Percentiles rank a stretch among this genome's conserved stretches.
Evolutionary conservation across 495 filamentous ascomycete genomes (phyloP).

Genomic region (Neurospora sp.): DNA sequence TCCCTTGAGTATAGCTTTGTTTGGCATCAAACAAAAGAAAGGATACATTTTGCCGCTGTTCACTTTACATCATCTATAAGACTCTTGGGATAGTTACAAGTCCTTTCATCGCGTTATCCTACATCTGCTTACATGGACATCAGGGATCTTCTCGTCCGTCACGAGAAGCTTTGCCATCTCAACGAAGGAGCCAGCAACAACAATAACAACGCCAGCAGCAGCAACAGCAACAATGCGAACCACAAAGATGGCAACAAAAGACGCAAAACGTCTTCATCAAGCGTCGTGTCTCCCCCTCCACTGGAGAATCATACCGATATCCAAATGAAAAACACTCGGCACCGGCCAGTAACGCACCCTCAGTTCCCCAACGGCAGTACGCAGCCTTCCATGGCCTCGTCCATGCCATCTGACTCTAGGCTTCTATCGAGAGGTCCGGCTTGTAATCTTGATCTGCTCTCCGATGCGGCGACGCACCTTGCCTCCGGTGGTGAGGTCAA

Average conservation of each 20-base stretch:
- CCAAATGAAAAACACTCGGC: constrained; percentile 35
- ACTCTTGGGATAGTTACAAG: not conserved
- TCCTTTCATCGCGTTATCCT: not conserved
- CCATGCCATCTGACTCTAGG: constrained; percentile 32
- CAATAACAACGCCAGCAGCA: constrained; percentile 25
- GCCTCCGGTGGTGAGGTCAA: constrained; percentile 39
- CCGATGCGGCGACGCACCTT: constrained; percentile 41
- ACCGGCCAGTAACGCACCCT: constrained; percentile 11
- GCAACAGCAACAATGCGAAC: constrained; percentile 31
- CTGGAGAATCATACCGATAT: constrained; percentile 31
- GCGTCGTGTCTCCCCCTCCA: constrained; percentile 24
- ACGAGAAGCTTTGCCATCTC: constrained; percentile 64
- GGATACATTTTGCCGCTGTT: not conserved
- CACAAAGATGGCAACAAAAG: constrained; percentile 37
- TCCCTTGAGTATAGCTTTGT: not conserved
- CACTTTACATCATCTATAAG: not conserved
- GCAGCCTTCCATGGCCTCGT: constrained; percentile 25
- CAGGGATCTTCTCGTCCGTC: constrained; percentile 62
- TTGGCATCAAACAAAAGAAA: not conserved
- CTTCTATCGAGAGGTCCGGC: constrained; percentile 32
- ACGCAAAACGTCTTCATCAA: constrained; percentile 36
- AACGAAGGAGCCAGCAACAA: constrained; percentile 34
- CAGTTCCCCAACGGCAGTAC: constrained; percentile 30
- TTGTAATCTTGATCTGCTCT: constrained; percentile 42
- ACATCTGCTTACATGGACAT: constrained; percentile 44